phyloP scores from a whole-genome alignment of 805 yeast species.

The Cyberlindnera saturnus region DNA sequence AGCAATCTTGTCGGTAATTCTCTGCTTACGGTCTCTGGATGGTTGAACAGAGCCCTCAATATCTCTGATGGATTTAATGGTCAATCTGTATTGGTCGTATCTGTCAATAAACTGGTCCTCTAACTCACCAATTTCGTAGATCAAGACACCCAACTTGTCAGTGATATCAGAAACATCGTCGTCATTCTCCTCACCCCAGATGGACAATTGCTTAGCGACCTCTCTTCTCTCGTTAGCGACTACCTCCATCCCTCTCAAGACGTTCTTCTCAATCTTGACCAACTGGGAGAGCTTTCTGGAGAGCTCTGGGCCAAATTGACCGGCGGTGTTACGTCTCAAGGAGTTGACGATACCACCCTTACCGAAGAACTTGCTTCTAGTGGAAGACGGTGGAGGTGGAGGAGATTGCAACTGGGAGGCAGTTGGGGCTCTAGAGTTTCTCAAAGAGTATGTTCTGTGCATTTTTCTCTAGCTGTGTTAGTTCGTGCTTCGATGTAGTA shows the following conservation, averaged over 20 bases:
- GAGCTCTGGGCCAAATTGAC: conserved; percentile 74
- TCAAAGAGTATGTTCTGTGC: conserved; percentile 98
- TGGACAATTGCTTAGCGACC: conserved; percentile 74
- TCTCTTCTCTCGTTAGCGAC: conserved; percentile 74
- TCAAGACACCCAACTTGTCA: conserved; percentile 78
- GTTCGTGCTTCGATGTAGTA: not conserved
- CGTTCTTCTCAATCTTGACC: conserved; percentile 78
- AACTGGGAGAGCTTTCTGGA: conserved; percentile 67
- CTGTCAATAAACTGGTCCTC: conserved; percentile 85
- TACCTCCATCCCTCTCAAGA: conserved; percentile 71
- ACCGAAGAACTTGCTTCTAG: conserved; percentile 89
- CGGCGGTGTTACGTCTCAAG: conserved; percentile 70
- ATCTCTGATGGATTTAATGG: conserved; percentile 74
- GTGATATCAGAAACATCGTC: conserved; percentile 84
- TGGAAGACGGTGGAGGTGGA: conserved; percentile 90
- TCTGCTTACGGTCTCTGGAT: conserved; percentile 78
- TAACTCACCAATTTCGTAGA: conserved; percentile 78
- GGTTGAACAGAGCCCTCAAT: conserved; percentile 88
- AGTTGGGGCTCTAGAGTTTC: conserved; percentile 94
- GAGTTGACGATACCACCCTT: conserved; percentile 54
- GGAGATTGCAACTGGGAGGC: conserved; percentile 93
- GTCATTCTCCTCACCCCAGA: conserved; percentile 86
- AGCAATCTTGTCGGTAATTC: conserved; percentile 81
- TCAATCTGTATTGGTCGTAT: conserved; percentile 80
- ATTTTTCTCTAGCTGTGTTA: conserved; percentile 32